Base-by-base conservation (phyloP, 1,284 basidiomycete genomes). In the Mycosarcoma mackinlayi region DNA sequence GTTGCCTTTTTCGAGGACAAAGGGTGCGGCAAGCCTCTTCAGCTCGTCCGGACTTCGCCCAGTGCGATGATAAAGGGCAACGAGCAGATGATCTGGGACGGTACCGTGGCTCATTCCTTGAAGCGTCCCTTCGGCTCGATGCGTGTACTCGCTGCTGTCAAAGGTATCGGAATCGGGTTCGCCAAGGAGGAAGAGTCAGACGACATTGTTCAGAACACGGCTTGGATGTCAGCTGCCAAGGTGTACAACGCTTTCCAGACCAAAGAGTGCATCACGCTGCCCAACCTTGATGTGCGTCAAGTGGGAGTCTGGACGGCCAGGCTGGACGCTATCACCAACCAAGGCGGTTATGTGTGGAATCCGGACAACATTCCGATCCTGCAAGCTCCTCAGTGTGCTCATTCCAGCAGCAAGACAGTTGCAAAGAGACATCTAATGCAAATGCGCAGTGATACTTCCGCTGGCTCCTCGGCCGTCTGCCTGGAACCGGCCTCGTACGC, bases 81-180 rank as follows among this genome's bases (percentile, higher is more conserved):
- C 41, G 34, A 44, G 34, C 44, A 70, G 46, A 52, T 70, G 61
- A 25, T 57, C 13, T 70, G 50, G 11, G 67, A 70, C 3, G 48
- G 56, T 3, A 27, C 61, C 1, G 44, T 70, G 1, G 31, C 67
- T 8, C 44, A 50, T 23, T 47, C 52, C 24, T 14, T 61, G 27
- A 19, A 50, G 33, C 16, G 23, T 4, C 34, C 61, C 6, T 53
- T 64, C 10, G 52, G 56, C 9, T 64, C 67, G n/a, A 24, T 70
- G 16, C 55, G 53, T 2, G 47, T 70, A 11, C n/a, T 70, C 5
- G 67, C 40, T 25, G 61, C 61, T 1, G 54, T 41, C 9, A 4
- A 16, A 6, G 67, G 61, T 9, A 38, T 64, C n/a, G 67, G 61
- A 6, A 35, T 70, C 28, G 67, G 67, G 1, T 70, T 70, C 21